Base-by-base conservation (phyloP, 441 rosid genomes). In the Erodium chrysanthum region DNA sequence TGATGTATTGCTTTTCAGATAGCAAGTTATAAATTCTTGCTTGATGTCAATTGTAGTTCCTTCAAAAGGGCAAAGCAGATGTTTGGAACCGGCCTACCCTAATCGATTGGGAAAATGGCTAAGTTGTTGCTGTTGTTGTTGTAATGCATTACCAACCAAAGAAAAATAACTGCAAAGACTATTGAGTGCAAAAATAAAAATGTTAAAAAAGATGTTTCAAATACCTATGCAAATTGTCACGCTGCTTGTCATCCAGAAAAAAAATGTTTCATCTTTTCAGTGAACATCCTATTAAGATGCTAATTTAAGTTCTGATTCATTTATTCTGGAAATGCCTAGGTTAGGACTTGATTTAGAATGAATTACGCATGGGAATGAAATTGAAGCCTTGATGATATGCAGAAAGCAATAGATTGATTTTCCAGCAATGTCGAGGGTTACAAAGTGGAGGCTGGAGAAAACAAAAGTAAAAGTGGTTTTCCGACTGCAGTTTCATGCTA, bases 391-490 rank as follows among this genome's bases (percentile, higher is more conserved):
- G 73, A 66, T 73, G 72, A 74, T 61, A 69, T 76, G 77, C 76
- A 77, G 83, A 75, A 68, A 77, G 80, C 72, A 71, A 81, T 74
- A 68, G 72, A 67, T 72, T 82, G 72, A 75, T 66, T 62, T 66
- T 70, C 52, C 70, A 75, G 84, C 63, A 73, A 95, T 95, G 99
- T 95, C 98, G 72, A 88, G 96, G 82, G 69, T 81, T 60, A 67
- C 90, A 8, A 92, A 81, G 86, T 92, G 98, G 99, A 92, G 86
- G 84, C 75, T 84, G 56, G 99, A 95, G 89, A 95, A 92, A 85
- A 88, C 95, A 27, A 95, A 95, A 88, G 89, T 85, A 27, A 95
- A 95, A 84, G 97, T 95, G 59, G 99, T 92, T 63, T 95, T 95
- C 79, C 86, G 99, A 61, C 84, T 95, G 61, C 99, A 92, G 71